Percentiles rank a stretch among this genome's conserved stretches.
phyloP scores from a whole-genome alignment of 2,329 filamentous ascomycete genomes.

The Metarhizium anisopliae region DNA sequence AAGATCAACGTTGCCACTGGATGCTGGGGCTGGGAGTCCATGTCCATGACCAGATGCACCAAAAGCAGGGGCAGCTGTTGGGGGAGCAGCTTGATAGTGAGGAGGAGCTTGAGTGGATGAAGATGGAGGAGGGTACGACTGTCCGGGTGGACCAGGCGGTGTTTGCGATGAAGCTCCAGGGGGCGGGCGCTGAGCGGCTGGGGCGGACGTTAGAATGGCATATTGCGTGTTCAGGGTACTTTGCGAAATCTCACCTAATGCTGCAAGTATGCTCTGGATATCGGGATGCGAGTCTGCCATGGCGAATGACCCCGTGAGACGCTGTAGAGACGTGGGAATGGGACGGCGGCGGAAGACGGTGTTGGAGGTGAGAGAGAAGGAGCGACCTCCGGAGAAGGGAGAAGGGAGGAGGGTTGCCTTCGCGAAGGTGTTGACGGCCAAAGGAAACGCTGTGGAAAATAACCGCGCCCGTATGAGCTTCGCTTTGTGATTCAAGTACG shows the following conservation, averaged over 20 bases:
- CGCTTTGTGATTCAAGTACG: background rate
- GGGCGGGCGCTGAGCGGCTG: conserved; percentile 36
- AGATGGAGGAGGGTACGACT: conserved; percentile 30
- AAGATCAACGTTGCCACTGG: conserved; percentile 69
- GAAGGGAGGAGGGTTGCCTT: background rate
- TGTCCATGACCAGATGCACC: conserved; percentile 33
- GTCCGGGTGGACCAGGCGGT: conserved; percentile 27
- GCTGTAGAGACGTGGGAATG: background rate
- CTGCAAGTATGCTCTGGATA: conserved; percentile 39
- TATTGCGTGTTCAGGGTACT: too few relatives aligned
- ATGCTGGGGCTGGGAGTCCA: conserved; percentile 56
- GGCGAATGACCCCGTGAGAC: background rate
- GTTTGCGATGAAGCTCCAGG: conserved; percentile 33
- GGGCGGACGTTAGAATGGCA: background rate
- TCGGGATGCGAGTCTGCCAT: conserved; percentile 32
- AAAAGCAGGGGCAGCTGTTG: conserved; percentile 24
- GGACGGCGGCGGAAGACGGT: background rate
- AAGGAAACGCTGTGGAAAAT: background rate
- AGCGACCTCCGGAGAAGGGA: background rate
- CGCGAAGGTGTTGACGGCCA: background rate
- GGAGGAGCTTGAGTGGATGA: conserved; percentile 22
- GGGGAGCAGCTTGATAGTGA: conserved; percentile 30
- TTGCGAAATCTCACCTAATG: conserved; percentile 31
- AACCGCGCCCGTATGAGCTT: background rate
- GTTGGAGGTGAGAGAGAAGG: background rate